phyloP scores from a whole-genome alignment of 2,329 filamentous ascomycete genomes.

The Colletotrichum neosansevieriae region DNA sequence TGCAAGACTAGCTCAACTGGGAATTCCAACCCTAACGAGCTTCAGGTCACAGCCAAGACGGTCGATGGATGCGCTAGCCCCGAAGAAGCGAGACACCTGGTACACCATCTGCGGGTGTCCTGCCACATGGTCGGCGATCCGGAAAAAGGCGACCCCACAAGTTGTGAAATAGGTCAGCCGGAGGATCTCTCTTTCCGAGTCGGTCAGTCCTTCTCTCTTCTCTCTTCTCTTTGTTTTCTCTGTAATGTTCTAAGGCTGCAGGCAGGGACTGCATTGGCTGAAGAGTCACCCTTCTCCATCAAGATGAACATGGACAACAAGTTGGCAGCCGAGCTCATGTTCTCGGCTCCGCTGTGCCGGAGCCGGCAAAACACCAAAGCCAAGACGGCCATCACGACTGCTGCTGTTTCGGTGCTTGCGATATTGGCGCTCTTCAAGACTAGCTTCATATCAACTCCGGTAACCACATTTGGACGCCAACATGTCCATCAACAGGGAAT shows the following conservation, averaged over 20 bases:
- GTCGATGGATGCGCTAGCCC: conserved; percentile 25
- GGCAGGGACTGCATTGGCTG: neutral
- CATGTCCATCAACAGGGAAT: neutral
- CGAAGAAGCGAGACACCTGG: conserved; percentile 28
- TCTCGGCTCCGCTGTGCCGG: neutral
- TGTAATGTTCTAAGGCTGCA: neutral
- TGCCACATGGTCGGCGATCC: conserved; percentile 33
- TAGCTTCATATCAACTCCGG: neutral
- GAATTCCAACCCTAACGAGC: conserved; percentile 28
- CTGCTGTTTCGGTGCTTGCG: conserved; percentile 19
- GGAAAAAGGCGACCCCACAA: conserved; percentile 7
- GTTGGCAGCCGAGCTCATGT: neutral
- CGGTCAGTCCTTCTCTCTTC: neutral
- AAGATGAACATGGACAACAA: conserved; percentile 11
- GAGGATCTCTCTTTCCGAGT: neutral
- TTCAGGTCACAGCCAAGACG: conserved; percentile 13
- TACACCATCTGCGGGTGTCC: conserved; percentile 1
- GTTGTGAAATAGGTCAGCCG: conserved; percentile 6
- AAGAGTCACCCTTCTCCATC: neutral
- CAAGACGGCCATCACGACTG: conserved; percentile 13
- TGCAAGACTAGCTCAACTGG: neutral
- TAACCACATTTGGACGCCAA: neutral
- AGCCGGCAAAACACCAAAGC: neutral
- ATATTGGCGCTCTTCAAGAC: conserved; percentile 27
- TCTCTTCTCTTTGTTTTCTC: neutral